Base-by-base conservation (phyloP, 2,329 filamentous ascomycete species). In the Cucurbitaria berberidis region DNA sequence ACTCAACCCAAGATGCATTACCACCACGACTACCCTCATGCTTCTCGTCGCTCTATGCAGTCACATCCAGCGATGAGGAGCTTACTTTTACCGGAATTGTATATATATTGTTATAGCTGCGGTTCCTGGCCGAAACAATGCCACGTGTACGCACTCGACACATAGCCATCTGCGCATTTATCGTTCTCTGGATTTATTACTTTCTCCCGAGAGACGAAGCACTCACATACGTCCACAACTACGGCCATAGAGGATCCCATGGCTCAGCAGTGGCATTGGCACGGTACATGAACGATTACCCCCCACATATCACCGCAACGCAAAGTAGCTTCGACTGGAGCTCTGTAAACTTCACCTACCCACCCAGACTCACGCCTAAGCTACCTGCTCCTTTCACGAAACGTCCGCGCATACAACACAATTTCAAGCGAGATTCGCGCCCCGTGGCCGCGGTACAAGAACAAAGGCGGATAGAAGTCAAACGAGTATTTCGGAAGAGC, bases 391-490 rank as follows among this genome's bases (percentile, higher is more conserved):
- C 66, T n/a, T 51, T 64, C 4, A 56, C 57, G 19, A 58, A 61
- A 5, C 69, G 74, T 5, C 72, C 73, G 9, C 65, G 63, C 16
- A 74, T 77, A 29, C 74, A 77, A 42, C 58, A 70, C 36, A 45
- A 45, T 0, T 72, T 73, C 51, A 51, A 46, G 13, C 30, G 53
- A 1, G 72, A 74, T 0, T 35, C 51, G 3, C 52, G 30, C n/a
- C 47, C 48, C 1, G 55, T 59, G 6, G 62, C 62, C 22, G 56
- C 57, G 1, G 39, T 66, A 35, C 71, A 73, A 27, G 65, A 70
- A 27, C 41, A 57, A 34, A 56, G 71, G 34, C 57, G 66, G 13
- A 32, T 51, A 16, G 60, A 66, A 24, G 69, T 76, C 13, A 68
- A 69, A 50, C 60, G 55, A 7, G 69, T 70, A n/a, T 73, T 74